phyloP scores from a whole-genome alignment of 371 early-diverging fungal genomes.

The Mucor piriformis region DNA sequence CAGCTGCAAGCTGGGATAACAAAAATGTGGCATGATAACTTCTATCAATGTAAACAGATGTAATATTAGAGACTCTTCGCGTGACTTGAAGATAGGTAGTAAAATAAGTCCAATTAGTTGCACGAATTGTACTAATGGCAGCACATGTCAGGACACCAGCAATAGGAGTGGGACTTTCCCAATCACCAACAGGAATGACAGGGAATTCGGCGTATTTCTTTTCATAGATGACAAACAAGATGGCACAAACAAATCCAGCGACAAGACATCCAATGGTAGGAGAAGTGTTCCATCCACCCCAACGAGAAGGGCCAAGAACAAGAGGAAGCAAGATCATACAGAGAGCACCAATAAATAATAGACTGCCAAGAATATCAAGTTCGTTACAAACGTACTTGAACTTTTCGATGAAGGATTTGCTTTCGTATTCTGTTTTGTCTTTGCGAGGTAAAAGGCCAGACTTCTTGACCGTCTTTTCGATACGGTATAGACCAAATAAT shows the following conservation, averaged over 20 bases:
- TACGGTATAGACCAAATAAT: conserved; percentile 17
- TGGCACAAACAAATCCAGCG: conserved; percentile 29
- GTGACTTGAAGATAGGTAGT: conserved; percentile 49
- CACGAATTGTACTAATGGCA: conserved; percentile 41
- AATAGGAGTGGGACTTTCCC: conserved; percentile 46
- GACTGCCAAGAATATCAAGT: conserved; percentile 46
- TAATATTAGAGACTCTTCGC: conserved; percentile 28
- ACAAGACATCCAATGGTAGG: conserved; percentile 24
- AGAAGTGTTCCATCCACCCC: conserved; percentile 46
- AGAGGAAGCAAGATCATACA: conserved; percentile 48
- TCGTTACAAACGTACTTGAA: conserved; percentile 37
- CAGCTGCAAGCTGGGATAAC: conserved; percentile 33
- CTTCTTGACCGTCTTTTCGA: conserved; percentile 22
- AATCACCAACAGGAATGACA: conserved; percentile 48
- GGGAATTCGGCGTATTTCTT: conserved; percentile 42
- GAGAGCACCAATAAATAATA: conserved; percentile 44
- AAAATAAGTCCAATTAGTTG: conserved; percentile 47
- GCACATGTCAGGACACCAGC: conserved; percentile 46
- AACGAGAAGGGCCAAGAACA: conserved; percentile 41
- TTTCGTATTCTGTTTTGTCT: background rate
- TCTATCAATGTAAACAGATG: conserved; percentile 38
- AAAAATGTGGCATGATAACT: conserved; percentile 42
- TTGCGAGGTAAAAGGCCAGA: conserved; percentile 17
- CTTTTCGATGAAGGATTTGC: conserved; percentile 6
- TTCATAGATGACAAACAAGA: conserved; percentile 46